Evolutionary conservation across 2,329 filamentous ascomycete genomes (phyloP).

Genomic region (Apiospora koreana): DNA sequence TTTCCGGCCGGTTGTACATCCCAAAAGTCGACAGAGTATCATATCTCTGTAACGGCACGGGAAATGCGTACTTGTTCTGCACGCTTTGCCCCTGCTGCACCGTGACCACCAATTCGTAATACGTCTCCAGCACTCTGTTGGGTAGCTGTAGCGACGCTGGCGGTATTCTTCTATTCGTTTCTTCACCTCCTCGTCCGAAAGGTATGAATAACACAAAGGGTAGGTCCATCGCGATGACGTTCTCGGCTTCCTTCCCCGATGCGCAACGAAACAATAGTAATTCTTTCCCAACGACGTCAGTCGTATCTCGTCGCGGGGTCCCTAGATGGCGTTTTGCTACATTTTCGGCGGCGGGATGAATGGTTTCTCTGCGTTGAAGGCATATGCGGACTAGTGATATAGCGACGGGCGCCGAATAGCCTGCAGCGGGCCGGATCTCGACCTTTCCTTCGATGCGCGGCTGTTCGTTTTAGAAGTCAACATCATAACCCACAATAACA

Average conservation of each 20-base stretch:
- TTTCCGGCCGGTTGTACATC: constrained; percentile 98
- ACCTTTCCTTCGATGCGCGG: constrained; percentile 97
- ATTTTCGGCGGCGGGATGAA: constrained; percentile 94
- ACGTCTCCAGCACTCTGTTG: constrained; percentile 94
- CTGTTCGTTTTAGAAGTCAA: constrained; percentile 45
- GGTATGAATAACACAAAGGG: constrained; percentile 98
- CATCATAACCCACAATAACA: neutral
- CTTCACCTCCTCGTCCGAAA: constrained; percentile 86
- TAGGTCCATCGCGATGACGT: constrained; percentile 91
- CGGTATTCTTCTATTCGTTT: constrained; percentile 85
- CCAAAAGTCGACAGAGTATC: constrained; percentile 97
- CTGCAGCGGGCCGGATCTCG: constrained; percentile 85
- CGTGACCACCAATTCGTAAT: constrained; percentile 93
- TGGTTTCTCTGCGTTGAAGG: constrained; percentile 90
- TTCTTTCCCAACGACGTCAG: constrained; percentile 94
- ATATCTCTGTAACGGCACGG: constrained; percentile 88
- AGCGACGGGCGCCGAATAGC: constrained; percentile 84
- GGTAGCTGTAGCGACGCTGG: constrained; percentile 89
- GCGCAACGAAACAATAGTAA: constrained; percentile 87
- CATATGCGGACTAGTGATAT: constrained; percentile 94
- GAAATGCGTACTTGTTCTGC: constrained; percentile 89
- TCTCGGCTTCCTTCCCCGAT: constrained; percentile 81
- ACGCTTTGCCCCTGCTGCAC: constrained; percentile 87
- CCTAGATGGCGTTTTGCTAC: constrained; percentile 89
- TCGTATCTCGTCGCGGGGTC: constrained; percentile 85